Evolutionary conservation across 441 rosid genomes (phyloP).

Genomic region (Pelargonium australe): DNA sequence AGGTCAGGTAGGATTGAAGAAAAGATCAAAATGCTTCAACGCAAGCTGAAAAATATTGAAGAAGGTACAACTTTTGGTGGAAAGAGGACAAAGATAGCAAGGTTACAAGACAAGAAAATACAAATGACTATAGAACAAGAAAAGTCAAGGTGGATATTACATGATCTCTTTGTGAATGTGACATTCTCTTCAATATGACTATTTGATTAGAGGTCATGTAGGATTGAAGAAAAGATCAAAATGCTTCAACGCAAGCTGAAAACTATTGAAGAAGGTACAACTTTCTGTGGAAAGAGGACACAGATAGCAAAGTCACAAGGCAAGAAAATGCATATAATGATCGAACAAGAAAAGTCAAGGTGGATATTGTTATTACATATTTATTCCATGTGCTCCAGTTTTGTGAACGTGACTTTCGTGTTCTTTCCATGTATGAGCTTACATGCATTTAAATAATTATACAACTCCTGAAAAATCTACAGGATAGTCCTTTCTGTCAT

Average conservation of each 20-base stretch:
- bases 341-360: constrained; percentile 71
- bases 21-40: constrained; percentile 65
- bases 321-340: constrained; percentile 19
- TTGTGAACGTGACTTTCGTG: background rate
- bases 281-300: constrained; percentile 47
- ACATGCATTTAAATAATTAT: constrained; percentile 61
- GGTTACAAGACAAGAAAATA: constrained; percentile 68
- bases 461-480: constrained; percentile 69
- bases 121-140: constrained; percentile 63
- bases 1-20: constrained; percentile 73
- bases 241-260: constrained; percentile 59
- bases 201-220: constrained; percentile 56
- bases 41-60: constrained; percentile 53
- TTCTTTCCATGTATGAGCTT: constrained; percentile 35
- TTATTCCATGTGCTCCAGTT: background rate
- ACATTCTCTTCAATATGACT: too few relatives aligned
- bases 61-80: constrained; percentile 50
- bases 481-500: constrained; percentile 32
- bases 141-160: constrained; percentile 46
- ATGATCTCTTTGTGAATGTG: background rate
- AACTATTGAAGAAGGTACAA: constrained; percentile 49
- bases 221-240: constrained; percentile 71
- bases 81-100: constrained; percentile 46
- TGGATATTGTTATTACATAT: constrained; percentile 10
- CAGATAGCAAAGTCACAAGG: constrained; percentile 70